Evolutionary conservation across 2,329 filamentous ascomycete genomes (phyloP), one percentile per base, ranked within the genome.

Genomic region (Ascochyta lentis): DNA sequence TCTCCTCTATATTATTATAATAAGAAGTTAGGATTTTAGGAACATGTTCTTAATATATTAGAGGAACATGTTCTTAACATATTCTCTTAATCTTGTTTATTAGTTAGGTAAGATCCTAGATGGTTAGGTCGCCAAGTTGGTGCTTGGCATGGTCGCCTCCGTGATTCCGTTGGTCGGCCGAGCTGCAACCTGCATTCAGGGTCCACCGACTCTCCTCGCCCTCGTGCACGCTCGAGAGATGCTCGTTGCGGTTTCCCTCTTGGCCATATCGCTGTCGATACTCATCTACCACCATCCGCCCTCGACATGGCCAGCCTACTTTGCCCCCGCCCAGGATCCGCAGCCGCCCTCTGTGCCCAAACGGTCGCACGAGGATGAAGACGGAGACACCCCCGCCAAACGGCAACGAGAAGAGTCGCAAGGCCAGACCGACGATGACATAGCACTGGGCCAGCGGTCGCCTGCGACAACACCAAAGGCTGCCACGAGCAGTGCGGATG

Each of bases 171-270:
- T n/a, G n/a, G n/a, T n/a, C n/a, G n/a, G n/a, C n/a, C n/a, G n/a
- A n/a, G n/a, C n/a, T n/a, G n/a, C n/a, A n/a, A n/a, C n/a, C n/a
- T n/a, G n/a, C 51, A 47, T 47, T 46, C 55, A 59, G 63, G 61
- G 58, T 60, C 61, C 54, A 53, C 27, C 22, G 40, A 34, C 35
- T 37, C 33, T 53, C 40, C 44, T 54, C 33, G 37, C 31, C 19
- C 41, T 38, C 53, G 49, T 43, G 50, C 40, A 56, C 61, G 34
- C 43, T 41, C 59, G 64, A 69, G 72, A 68, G 49, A 77, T 77
- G 74, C 66, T 77, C 48, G 64, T 76, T 49, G 74, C 70, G 43
- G 67, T 76, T 45, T 73, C 74, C n/a, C 55, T 75, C 12, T 60
- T 77, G 31, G 68, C 70, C 33, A 66, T 76, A 43, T 76, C 74